A percentile compares a stretch with the other conserved stretches of the same genome.
phyloP scores from a whole-genome alignment of 345 rosid species.

The Cardamine chenopodiifolia region DNA sequence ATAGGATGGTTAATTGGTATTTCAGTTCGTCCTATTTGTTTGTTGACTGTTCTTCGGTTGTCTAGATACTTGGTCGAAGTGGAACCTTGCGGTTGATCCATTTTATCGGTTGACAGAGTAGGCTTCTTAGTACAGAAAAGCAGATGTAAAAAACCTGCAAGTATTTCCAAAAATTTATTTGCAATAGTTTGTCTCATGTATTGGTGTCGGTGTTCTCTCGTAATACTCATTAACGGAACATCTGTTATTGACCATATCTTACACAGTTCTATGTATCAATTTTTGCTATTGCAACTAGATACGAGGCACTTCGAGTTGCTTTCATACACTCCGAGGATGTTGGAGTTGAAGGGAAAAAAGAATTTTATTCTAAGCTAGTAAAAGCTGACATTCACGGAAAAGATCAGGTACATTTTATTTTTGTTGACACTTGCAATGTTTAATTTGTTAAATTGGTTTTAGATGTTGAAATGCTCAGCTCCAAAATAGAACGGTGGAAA shows the following conservation, averaged over 20 bases:
- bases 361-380: constrained; percentile 86
- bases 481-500: constrained; percentile 22
- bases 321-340: constrained; percentile 91
- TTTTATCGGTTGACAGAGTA: constrained; percentile 4
- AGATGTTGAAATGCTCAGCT: constrained; percentile 19
- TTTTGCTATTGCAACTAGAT: constrained; percentile 50
- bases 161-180: not conserved
- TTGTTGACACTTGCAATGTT: constrained; percentile 10
- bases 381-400: constrained; percentile 98
- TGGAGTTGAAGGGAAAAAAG: constrained; percentile 63
- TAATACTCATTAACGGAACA: not conserved
- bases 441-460: constrained; percentile 13
- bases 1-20: constrained; percentile 22
- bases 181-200: not conserved
- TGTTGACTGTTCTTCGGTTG: not conserved
- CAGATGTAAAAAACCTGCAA: constrained; percentile 20
- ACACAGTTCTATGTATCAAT: not conserved
- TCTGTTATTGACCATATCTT: constrained; percentile 14
- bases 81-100: constrained; percentile 6
- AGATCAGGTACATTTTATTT: constrained; percentile 73
- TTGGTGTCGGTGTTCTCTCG: not conserved
- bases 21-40: constrained; percentile 20
- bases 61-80: constrained; percentile 7
- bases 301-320: constrained; percentile 97
- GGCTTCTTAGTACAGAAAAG: constrained; percentile 1